These are phyloP conservation scores for Exutisphaerella laricina DNA, from an alignment of 2,329 filamentous ascomycete genomes.

Conservation along the genomic window DNA sequence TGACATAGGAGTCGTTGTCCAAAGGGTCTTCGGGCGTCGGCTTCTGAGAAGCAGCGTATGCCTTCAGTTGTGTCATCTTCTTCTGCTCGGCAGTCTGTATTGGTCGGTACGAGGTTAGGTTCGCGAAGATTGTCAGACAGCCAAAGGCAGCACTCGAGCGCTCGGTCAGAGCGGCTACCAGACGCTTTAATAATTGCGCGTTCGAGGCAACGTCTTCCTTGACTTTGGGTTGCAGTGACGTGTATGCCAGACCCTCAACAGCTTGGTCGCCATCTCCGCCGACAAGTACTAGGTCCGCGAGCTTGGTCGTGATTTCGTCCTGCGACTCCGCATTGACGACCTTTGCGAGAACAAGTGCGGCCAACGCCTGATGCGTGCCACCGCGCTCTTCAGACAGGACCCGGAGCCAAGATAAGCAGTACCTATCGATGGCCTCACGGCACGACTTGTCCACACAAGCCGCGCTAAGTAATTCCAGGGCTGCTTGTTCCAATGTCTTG, in stretches of 20 bases:
- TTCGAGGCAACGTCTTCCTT: conserved; percentile 76
- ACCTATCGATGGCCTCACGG: conserved; percentile 74
- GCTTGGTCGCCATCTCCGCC: conserved; percentile 52
- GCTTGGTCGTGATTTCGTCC: conserved; percentile 26
- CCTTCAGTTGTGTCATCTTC: conserved; percentile 84
- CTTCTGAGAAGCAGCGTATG: conserved; percentile 83
- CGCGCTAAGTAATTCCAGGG: conserved; percentile 83
- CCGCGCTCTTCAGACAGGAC: conserved; percentile 57
- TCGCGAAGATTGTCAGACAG: conserved; percentile 75
- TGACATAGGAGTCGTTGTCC: conserved; percentile 70
- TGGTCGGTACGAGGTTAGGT: conserved; percentile 76
- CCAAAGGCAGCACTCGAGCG: conserved; percentile 60
- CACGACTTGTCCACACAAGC: conserved; percentile 82
- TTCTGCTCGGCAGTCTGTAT: conserved; percentile 82
- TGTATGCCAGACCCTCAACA: conserved; percentile 88
- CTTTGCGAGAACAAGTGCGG: conserved; percentile 52
- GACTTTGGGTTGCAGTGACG: conserved; percentile 76
- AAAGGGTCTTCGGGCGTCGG: conserved; percentile 57
- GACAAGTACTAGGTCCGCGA: conserved; percentile 33
- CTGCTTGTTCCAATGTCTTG: conserved; percentile 76
- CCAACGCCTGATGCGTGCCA: conserved; percentile 35
- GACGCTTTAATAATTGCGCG: conserved; percentile 58
- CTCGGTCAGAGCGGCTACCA: conserved; percentile 59
- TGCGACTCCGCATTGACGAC: conserved; percentile 36
- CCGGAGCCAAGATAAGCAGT: conserved; percentile 82